Percentiles rank a stretch among this genome's conserved stretches.
These are phyloP conservation scores for California macrophylla DNA, from an alignment of 441 rosid species.

Conservation along the genomic window DNA sequence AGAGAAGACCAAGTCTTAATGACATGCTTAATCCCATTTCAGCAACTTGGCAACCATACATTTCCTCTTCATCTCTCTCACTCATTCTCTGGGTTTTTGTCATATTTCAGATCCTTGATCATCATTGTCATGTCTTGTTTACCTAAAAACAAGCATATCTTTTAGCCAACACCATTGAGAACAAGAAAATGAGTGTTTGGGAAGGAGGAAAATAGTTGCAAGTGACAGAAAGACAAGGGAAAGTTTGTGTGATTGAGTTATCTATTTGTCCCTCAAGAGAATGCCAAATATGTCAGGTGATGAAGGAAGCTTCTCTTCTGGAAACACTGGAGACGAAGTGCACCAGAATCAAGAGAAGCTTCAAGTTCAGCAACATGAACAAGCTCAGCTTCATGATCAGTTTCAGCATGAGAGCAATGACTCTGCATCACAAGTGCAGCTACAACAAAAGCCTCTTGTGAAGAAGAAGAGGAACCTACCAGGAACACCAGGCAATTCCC, in stretches of 20 bases:
- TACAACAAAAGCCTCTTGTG: slow-evolving; percentile 24
- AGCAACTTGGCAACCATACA: background rate
- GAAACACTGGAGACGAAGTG: slow-evolving; percentile 52
- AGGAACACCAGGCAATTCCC: slow-evolving; percentile 54
- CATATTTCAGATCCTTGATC: slow-evolving; percentile 26
- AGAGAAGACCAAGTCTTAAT: slow-evolving; percentile 28
- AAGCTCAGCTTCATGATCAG: slow-evolving; percentile 21
- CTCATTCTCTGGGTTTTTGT: slow-evolving; percentile 18
- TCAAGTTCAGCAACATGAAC: slow-evolving; percentile 17
- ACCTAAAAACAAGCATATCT: slow-evolving; percentile 22
- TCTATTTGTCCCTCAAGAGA: slow-evolving; percentile 10
- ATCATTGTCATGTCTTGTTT: slow-evolving; percentile 16
- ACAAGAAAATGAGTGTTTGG: slow-evolving; percentile 14
- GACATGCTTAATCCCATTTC: slow-evolving; percentile 13
- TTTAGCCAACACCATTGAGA: slow-evolving; percentile 17
- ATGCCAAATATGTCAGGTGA: slow-evolving; percentile 58
- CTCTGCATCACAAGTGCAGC: slow-evolving; percentile 25
- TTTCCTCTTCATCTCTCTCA: slow-evolving; percentile 19
- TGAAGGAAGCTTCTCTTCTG: slow-evolving; percentile 65
- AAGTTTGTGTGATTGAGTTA: background rate
- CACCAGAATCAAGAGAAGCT: slow-evolving; percentile 33
- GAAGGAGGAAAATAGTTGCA: background rate
- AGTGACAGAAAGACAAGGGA: slow-evolving; percentile 7
- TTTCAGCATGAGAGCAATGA: slow-evolving; percentile 24
- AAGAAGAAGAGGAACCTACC: slow-evolving; percentile 68